Percentiles rank a stretch among this genome's conserved stretches.
Conservation (phyloP, 352 stramenopile species). For the Pythium coloratum region DNA sequence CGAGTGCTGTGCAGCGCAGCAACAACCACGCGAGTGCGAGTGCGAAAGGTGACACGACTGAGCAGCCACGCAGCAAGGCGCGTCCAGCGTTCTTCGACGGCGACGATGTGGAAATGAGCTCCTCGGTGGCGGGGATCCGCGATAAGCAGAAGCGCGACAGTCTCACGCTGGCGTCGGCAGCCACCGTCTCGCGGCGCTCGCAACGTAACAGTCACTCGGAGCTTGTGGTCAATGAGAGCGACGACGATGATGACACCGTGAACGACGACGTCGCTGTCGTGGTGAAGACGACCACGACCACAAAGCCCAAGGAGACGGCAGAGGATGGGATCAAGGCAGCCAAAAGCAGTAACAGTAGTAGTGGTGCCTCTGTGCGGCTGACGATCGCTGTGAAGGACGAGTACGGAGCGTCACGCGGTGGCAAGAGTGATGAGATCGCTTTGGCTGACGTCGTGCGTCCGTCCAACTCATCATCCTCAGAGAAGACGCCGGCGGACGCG, state of each 20-base stretch:
- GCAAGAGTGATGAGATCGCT: slow-evolving; percentile 37
- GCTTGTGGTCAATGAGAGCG: slow-evolving; percentile 31
- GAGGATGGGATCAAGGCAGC: neutral
- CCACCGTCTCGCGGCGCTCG: slow-evolving; percentile 24
- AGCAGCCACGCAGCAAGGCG: slow-evolving; percentile 3
- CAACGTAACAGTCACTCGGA: slow-evolving; percentile 22
- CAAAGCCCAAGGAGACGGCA: neutral
- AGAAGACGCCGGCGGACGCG: neutral
- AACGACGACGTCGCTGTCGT: slow-evolving; percentile 1
- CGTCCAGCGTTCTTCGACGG: slow-evolving; percentile 38
- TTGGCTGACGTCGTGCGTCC: slow-evolving; percentile 28
- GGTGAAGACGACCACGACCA: slow-evolving; percentile 1
- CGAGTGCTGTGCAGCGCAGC: neutral
- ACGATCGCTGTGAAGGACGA: slow-evolving; percentile 13
- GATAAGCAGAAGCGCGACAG: slow-evolving; percentile 7
- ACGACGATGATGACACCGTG: slow-evolving; percentile 15
- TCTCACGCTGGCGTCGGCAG: slow-evolving; percentile 2
- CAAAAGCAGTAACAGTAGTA: too few species aligned
- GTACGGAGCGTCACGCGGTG: slow-evolving; percentile 22
- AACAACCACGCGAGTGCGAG: slow-evolving; percentile 6
- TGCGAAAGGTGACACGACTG: neutral
- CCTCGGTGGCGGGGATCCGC: neutral
- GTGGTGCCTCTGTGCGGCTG: slow-evolving; percentile 20
- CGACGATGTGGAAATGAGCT: slow-evolving; percentile 6
- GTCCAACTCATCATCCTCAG: slow-evolving; percentile 5